Evolutionary conservation across 352 stramenopile genomes (phyloP).

Genomic region (Phytophthora litchii): DNA sequence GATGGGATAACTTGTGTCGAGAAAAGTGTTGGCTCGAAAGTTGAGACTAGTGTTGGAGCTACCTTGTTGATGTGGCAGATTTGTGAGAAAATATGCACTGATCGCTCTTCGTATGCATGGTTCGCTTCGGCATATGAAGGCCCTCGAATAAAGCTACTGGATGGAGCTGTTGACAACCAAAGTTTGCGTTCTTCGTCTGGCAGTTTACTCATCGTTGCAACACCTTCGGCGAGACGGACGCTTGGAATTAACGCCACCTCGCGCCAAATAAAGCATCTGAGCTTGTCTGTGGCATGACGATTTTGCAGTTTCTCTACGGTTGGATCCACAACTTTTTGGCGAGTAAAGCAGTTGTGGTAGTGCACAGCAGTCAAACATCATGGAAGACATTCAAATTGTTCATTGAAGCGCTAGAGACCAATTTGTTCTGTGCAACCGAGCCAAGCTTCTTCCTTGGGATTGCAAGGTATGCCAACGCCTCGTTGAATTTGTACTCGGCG

Average conservation of each 20-base stretch:
- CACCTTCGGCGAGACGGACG: background rate
- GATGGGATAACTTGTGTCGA: background rate
- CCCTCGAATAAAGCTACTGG: background rate
- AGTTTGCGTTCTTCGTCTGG: slow-evolving; percentile 9
- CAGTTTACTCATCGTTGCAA: slow-evolving; percentile 2
- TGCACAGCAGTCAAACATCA: too few species aligned
- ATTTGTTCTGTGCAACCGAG: slow-evolving; percentile 13
- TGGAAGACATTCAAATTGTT: too few species aligned
- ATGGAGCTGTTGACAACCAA: slow-evolving; percentile 12
- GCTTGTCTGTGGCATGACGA: background rate
- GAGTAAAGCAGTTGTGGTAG: too few species aligned
- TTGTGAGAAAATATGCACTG: background rate
- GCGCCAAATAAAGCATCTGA: background rate
- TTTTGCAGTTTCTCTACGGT: background rate
- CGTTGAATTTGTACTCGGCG: slow-evolving; percentile 17
- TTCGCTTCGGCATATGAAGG: background rate
- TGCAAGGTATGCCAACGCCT: slow-evolving; percentile 7
- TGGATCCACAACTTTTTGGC: background rate
- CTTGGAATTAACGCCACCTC: background rate
- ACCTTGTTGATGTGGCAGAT: slow-evolving; percentile 4
- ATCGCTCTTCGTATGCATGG: background rate
- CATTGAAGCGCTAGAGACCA: too few species aligned
- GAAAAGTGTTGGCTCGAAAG: background rate
- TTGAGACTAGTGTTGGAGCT: background rate
- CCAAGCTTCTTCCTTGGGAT: slow-evolving; percentile 23